Evolutionary conservation across 139 green algal species (phyloP).

Genomic region (Limnomonas spitsbergensis): DNA sequence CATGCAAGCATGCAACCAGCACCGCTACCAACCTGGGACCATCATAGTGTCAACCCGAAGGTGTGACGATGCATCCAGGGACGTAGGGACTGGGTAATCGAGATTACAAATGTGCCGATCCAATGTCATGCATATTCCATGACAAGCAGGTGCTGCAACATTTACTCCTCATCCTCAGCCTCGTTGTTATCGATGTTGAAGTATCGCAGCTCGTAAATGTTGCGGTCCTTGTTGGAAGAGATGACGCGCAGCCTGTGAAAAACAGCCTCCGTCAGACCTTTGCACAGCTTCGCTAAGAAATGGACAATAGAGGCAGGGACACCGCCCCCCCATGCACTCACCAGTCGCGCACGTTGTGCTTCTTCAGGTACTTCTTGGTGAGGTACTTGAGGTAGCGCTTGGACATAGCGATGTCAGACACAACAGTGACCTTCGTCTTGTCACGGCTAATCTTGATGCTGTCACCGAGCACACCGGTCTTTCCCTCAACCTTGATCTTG

Average conservation of each 20-base stretch:
- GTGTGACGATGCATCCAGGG: neutral
- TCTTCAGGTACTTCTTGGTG: conserved; percentile 98
- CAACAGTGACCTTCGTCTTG: conserved; percentile 91
- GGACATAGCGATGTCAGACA: conserved; percentile 66
- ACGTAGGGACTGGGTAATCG: too few species aligned
- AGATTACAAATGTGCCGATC: too few species aligned
- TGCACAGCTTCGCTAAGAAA: too few species aligned
- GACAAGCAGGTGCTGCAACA: too few species aligned
- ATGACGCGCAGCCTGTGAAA: conserved; percentile 99
- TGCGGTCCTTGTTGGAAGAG: conserved; percentile 96
- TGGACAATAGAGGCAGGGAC: too few species aligned
- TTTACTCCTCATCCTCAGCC: conserved; percentile 86
- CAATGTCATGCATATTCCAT: too few species aligned
- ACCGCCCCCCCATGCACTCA: neutral
- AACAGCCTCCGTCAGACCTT: too few species aligned
- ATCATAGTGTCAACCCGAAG: neutral
- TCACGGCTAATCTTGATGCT: conserved; percentile 78
- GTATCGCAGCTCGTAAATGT: conserved; percentile 97
- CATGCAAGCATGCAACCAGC: too few species aligned
- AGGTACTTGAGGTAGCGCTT: conserved; percentile 99
- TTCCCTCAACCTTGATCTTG: conserved; percentile 90
- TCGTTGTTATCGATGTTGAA: conserved; percentile 96
- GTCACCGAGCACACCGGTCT: conserved; percentile 84
- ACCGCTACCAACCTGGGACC: neutral
- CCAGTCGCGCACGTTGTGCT: conserved; percentile 89